Evolutionary conservation across 2,329 filamentous ascomycete species (phyloP).

Genomic region (Phoma sp.): DNA sequence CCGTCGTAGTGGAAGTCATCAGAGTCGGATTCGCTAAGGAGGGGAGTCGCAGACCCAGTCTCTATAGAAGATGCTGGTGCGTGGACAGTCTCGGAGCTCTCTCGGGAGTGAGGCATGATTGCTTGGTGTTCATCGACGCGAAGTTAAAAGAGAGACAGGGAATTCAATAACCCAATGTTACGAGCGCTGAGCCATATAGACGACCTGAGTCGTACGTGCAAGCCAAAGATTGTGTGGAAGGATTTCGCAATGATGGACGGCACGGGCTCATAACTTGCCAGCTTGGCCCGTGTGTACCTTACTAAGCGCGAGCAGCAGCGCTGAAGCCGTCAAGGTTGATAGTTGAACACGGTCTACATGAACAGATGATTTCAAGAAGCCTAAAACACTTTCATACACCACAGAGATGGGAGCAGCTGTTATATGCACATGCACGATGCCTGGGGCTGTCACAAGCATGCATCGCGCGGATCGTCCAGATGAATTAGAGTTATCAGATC

Average conservation of each 20-base stretch:
- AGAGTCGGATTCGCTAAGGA: slow-evolving; percentile 26
- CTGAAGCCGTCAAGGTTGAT: too few species aligned
- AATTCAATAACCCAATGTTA: slow-evolving; percentile 1
- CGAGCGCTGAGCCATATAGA: background rate
- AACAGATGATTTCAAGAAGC: background rate
- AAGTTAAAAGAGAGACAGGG: background rate
- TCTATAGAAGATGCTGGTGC: slow-evolving; percentile 19
- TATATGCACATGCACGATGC: background rate
- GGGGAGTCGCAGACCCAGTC: slow-evolving; percentile 24
- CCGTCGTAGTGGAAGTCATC: slow-evolving; percentile 26
- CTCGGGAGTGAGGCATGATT: slow-evolving; percentile 15
- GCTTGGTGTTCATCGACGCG: slow-evolving; percentile 1
- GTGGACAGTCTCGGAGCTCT: slow-evolving; percentile 10
- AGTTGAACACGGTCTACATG: too few species aligned
- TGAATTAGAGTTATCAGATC: slow-evolving; percentile 18
- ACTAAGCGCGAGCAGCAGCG: slow-evolving; percentile 4
- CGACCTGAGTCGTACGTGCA: background rate
- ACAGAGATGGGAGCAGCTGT: background rate
- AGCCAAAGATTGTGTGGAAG: background rate
- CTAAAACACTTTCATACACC: background rate
- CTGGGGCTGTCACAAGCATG: background rate
- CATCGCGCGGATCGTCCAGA: background rate
- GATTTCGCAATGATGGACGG: slow-evolving; percentile 4
- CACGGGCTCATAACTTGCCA: background rate
- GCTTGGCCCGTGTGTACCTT: slow-evolving; percentile 7